Conservation (phyloP, 2,329 filamentous ascomycete species). For the Domatiomyces catenatus region DNA sequence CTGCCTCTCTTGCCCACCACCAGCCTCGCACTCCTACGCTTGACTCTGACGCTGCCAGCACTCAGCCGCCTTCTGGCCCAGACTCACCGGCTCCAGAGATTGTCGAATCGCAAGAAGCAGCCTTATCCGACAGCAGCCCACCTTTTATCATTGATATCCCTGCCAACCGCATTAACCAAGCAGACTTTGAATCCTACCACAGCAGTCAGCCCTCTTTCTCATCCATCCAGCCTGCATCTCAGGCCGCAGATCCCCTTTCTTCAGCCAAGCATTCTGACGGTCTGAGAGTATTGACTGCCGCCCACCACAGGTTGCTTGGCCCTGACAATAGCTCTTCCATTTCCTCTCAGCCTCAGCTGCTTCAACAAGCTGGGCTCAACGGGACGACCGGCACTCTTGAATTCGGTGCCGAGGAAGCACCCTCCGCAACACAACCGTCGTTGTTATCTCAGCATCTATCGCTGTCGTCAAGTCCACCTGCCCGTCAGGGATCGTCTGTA, state of each 20-base stretch:
- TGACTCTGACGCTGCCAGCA: background rate
- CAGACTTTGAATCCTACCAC: conserved; percentile 11
- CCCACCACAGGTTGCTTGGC: background rate
- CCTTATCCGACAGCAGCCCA: background rate
- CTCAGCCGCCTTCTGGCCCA: background rate
- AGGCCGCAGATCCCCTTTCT: background rate
- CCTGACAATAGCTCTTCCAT: background rate
- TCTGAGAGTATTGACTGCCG: background rate
- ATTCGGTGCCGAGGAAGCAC: background rate
- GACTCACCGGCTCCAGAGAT: conserved; percentile 8
- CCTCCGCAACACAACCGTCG: background rate
- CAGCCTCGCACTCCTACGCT: conserved; percentile 1
- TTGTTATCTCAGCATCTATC: background rate
- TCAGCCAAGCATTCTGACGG: background rate
- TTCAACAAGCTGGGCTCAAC: background rate
- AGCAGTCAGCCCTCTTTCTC: background rate
- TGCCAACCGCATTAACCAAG: conserved; percentile 3
- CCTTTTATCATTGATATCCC: background rate
- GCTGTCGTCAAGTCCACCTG: background rate
- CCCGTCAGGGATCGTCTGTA: background rate
- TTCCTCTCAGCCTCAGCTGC: background rate
- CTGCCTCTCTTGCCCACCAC: background rate
- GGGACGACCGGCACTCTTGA: background rate
- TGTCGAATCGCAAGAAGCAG: conserved; percentile 9
- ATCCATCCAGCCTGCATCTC: background rate